Percentiles rank a stretch among this genome's conserved stretches.
phyloP scores from a whole-genome alignment of 371 early-diverging fungal species.

The Syncephalastrum racemosum region DNA sequence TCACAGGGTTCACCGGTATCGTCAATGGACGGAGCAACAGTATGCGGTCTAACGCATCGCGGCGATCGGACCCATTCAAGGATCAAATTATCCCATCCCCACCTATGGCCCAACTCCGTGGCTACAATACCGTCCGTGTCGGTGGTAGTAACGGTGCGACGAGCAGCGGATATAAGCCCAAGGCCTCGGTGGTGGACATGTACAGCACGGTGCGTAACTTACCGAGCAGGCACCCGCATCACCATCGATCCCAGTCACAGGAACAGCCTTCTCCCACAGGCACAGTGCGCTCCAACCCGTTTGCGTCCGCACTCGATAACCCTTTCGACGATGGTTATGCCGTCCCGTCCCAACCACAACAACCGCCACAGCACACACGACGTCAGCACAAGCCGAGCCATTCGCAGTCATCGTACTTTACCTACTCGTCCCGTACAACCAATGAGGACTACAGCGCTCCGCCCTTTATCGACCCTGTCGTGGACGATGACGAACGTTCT shows the following conservation, averaged over 20 bases:
- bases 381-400: conserved; percentile 24
- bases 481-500: not conserved
- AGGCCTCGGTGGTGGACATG: not conserved
- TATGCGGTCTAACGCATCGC: not conserved
- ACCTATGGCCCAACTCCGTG: conserved; percentile 33
- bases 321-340: conserved; percentile 41
- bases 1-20: conserved; percentile 39
- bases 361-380: conserved; percentile 2
- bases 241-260: conserved; percentile 9
- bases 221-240: not conserved
- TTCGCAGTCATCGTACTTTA: conserved; percentile 37
- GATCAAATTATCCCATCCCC: conserved; percentile 20
- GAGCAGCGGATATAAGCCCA: conserved; percentile 9
- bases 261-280: conserved; percentile 5
- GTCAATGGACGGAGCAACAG: conserved; percentile 15
- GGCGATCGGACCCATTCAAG: conserved; percentile 3
- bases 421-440: conserved; percentile 12
- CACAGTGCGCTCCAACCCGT: conserved; percentile 14
- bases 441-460: conserved; percentile 12
- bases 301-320: conserved; percentile 24
- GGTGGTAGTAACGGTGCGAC: conserved; percentile 2
- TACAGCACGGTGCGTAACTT: conserved; percentile 10
- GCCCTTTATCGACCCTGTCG: not conserved
- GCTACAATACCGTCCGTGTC: conserved; percentile 12
- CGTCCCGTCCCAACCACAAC: conserved; percentile 1